Percentiles rank a stretch among this genome's conserved stretches.
Conservation (phyloP, 2,329 filamentous ascomycete species). For the Diaporthe caulivora region DNA sequence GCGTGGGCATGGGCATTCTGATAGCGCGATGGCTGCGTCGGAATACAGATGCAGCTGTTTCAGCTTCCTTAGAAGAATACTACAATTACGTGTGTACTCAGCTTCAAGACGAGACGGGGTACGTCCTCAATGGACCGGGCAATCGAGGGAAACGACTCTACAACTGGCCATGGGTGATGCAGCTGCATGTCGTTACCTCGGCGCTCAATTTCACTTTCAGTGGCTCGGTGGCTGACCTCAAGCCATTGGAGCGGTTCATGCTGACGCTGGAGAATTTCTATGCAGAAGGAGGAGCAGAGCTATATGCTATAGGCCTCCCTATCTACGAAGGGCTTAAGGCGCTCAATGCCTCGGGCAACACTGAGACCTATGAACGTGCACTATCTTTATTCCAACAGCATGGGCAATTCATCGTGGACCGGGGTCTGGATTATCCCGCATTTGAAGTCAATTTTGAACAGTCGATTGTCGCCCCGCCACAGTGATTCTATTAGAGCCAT, state of each 20-base stretch:
- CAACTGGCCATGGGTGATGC: slow-evolving; percentile 8
- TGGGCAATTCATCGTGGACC: background rate
- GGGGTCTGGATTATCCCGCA: background rate
- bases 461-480: background rate
- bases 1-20: background rate
- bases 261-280: background rate
- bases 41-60: background rate
- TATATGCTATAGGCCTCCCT: background rate
- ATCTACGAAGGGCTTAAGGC: background rate
- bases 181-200: background rate
- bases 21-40: background rate
- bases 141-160: background rate
- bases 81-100: background rate
- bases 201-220: background rate
- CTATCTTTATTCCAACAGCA: background rate
- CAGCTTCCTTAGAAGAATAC: background rate
- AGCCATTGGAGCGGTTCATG: background rate
- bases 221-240: background rate
- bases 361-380: background rate
- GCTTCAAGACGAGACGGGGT: background rate
- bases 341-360: background rate
- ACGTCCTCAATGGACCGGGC: background rate
- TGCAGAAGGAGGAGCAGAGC: background rate
- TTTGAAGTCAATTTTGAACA: background rate
- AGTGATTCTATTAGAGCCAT: background rate